Conservation (phyloP, 2,329 filamentous ascomycete species). For the Penicillium sp. region DNA sequence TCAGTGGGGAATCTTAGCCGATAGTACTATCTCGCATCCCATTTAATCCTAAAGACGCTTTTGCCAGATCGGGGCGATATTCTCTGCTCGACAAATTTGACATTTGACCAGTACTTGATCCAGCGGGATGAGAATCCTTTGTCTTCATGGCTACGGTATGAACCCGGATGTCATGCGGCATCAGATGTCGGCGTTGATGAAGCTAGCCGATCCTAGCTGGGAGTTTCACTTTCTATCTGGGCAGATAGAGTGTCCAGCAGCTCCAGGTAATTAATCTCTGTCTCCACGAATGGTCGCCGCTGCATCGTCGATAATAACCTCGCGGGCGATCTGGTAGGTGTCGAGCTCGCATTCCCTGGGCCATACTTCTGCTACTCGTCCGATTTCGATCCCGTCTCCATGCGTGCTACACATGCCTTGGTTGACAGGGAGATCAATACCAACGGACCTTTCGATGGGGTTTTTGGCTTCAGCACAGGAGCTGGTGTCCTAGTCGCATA, state of each 20-base stretch:
- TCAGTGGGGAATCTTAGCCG: too few species aligned
- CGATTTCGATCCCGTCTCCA: constrained; percentile 5
- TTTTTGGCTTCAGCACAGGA: constrained; percentile 28
- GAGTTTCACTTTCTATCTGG: constrained; percentile 16
- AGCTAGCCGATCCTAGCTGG: constrained; percentile 9
- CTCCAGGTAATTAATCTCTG: constrained; percentile 1
- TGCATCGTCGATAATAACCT: too few species aligned
- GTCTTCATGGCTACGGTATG: constrained; percentile 26
- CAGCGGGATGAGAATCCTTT: constrained; percentile 27
- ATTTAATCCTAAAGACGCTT: too few species aligned
- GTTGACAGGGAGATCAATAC: constrained; percentile 18
- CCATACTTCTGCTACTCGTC: constrained; percentile 17
- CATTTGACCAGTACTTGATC: too few species aligned
- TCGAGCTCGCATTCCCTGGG: constrained; percentile 9
- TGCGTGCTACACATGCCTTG: constrained; percentile 11
- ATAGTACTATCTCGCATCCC: too few species aligned
- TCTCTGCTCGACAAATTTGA: too few species aligned
- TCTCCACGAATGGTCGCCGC: not conserved
- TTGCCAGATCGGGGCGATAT: too few species aligned
- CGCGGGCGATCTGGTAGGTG: too few species aligned
- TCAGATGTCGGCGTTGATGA: constrained; percentile 8
- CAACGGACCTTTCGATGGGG: constrained; percentile 28
- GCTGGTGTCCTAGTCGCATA: constrained; percentile 17
- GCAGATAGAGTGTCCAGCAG: constrained; percentile 1
- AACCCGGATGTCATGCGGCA: constrained; percentile 15